These are phyloP conservation scores for Kodamaea suecica DNA, from an alignment of 1,139 yeast genomes.

Conservation along the genomic window DNA sequence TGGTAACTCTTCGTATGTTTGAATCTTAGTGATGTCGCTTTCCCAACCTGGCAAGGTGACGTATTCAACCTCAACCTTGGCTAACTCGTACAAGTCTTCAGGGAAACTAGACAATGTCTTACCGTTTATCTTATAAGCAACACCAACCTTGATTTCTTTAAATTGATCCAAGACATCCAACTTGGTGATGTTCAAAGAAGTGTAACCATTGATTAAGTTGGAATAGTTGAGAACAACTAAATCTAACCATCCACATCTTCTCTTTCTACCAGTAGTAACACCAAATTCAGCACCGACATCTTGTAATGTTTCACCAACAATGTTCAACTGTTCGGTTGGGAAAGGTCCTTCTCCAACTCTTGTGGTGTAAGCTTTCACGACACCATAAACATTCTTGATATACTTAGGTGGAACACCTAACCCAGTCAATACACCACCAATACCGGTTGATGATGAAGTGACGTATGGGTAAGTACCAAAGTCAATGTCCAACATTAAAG, in stretches of 20 bases:
- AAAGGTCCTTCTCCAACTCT: constrained; percentile 99
- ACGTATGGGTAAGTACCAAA: constrained; percentile 98
- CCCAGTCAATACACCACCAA: constrained; percentile 98
- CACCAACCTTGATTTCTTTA: constrained; percentile 82
- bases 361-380: constrained; percentile 96
- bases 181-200: constrained; percentile 89
- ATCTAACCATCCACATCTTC: constrained; percentile 99
- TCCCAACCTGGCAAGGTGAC: constrained; percentile 95
- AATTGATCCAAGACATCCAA: constrained; percentile 90
- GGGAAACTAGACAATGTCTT: constrained; percentile 79
- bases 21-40: constrained; percentile 70
- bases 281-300: constrained; percentile 93
- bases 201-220: constrained; percentile 88
- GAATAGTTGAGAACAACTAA: constrained; percentile 92
- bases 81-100: constrained; percentile 78
- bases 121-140: constrained; percentile 77
- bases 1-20: constrained; percentile 75
- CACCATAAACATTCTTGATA: constrained; percentile 84
- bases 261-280: constrained; percentile 98
- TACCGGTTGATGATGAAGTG: constrained; percentile 92
- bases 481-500: constrained; percentile 94
- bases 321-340: constrained; percentile 95
- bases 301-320: constrained; percentile 83
- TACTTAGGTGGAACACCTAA: constrained; percentile 88
- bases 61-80: constrained; percentile 87